Evolutionary conservation across 164 flowering plant genomes (phyloP).

Genomic region (Kingdonia uniflora): DNA sequence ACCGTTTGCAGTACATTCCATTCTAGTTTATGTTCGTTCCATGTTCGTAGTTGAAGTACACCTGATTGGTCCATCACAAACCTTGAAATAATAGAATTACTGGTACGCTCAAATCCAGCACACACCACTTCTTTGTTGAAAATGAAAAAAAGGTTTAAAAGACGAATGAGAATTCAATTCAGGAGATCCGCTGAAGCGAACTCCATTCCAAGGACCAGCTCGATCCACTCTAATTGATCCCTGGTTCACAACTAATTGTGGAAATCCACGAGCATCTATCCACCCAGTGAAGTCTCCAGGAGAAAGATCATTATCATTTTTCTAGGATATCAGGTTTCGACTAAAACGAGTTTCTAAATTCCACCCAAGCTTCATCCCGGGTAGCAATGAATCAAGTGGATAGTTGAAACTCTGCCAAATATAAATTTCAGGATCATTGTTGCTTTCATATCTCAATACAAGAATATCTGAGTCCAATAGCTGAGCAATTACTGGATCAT

Average conservation of each 20-base stretch:
- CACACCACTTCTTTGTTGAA: background rate
- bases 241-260: background rate
- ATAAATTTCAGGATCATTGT: background rate
- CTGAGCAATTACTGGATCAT: background rate
- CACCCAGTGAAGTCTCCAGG: background rate
- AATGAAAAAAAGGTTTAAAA: background rate
- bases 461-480: background rate
- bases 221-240: background rate
- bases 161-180: background rate
- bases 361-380: constrained; percentile 2
- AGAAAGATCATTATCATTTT: background rate
- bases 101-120: background rate
- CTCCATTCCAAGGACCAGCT: constrained; percentile 11
- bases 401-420: constrained; percentile 3
- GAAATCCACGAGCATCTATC: background rate
- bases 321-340: background rate
- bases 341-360: background rate
- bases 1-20: constrained; percentile 7
- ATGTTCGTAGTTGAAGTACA: background rate
- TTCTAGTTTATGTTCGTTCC: constrained; percentile 6
- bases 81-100: background rate
- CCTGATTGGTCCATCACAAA: constrained; percentile 1
- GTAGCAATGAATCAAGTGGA: background rate
- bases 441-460: background rate
- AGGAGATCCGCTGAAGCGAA: constrained; percentile 15